phyloP scores from a whole-genome alignment of 441 rosid genomes.

The Omphalea diandra region DNA sequence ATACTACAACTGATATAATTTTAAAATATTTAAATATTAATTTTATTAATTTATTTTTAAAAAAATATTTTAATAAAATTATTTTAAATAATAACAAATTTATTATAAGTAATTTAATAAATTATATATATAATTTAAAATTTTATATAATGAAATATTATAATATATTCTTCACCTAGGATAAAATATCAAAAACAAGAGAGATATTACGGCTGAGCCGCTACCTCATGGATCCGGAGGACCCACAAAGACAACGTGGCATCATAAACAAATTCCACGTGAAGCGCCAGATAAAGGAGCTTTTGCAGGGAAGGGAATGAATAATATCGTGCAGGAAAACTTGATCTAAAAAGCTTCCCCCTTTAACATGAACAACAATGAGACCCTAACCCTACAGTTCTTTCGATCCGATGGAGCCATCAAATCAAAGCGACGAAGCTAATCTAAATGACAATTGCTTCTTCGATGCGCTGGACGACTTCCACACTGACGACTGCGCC shows the following conservation, averaged over 20 bases:
- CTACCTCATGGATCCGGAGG: background rate
- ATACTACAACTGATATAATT: too few relatives aligned
- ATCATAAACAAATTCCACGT: background rate
- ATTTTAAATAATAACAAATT: too few relatives aligned
- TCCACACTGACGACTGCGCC: conserved; percentile 45
- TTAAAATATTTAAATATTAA: too few relatives aligned
- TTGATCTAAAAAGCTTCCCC: background rate
- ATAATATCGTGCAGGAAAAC: background rate
- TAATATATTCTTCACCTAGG: too few relatives aligned
- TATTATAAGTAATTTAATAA: too few relatives aligned
- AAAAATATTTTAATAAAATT: too few relatives aligned
- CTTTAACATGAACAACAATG: background rate
- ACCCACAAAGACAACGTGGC: background rate
- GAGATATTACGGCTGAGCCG: background rate
- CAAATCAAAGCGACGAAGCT: background rate
- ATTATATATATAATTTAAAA: too few relatives aligned
- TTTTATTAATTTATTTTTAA: too few relatives aligned
- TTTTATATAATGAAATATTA: too few relatives aligned
- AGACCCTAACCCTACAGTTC: conserved; percentile 12
- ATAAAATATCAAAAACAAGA: background rate
- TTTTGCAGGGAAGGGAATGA: background rate
- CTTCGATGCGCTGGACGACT: conserved; percentile 40
- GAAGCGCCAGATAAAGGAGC: background rate
- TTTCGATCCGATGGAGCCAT: conserved; percentile 14
- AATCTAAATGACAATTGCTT: conserved; percentile 14